Conservation (phyloP, 345 rosid species). For the Populus euphratica region DNA sequence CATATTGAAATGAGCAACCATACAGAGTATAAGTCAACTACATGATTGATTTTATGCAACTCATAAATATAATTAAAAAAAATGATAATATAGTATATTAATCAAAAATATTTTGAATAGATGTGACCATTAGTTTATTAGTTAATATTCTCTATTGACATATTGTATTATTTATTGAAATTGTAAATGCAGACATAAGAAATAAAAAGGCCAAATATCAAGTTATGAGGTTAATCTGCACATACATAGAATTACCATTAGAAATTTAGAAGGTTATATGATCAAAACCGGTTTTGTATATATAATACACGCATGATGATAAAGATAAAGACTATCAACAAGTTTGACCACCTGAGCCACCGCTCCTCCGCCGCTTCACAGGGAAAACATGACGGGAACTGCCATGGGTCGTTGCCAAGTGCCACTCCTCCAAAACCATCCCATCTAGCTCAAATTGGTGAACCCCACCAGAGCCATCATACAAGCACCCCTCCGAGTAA, state of each 20-base stretch:
- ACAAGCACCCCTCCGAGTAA: conserved; percentile 33
- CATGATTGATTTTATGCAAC: not conserved
- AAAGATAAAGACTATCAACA: conserved; percentile 23
- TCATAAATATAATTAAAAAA: not conserved
- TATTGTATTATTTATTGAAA: not conserved
- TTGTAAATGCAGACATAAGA: not conserved
- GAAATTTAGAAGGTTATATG: not conserved
- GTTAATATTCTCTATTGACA: not conserved
- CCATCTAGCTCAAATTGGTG: conserved; percentile 54
- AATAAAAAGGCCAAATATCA: not conserved
- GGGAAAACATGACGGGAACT: conserved; percentile 59
- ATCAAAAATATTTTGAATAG: not conserved
- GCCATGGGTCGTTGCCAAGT: conserved; percentile 37
- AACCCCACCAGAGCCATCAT: conserved; percentile 40
- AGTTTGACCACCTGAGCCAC: conserved; percentile 47
- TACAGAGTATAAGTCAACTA: not conserved
- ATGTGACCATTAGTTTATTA: not conserved
- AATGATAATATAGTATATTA: not conserved
- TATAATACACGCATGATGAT: not conserved
- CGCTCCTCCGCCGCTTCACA: conserved; percentile 52
- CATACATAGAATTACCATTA: not conserved
- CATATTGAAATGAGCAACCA: conserved; percentile 6
- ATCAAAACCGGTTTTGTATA: conserved; percentile 16
- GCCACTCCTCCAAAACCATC: conserved; percentile 57
- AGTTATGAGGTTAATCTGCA: not conserved